A percentile compares a stretch with the other conserved stretches of the same genome.
Conservation (phyloP, 2,329 filamentous ascomycete genomes). For the Penicillium sp. region DNA sequence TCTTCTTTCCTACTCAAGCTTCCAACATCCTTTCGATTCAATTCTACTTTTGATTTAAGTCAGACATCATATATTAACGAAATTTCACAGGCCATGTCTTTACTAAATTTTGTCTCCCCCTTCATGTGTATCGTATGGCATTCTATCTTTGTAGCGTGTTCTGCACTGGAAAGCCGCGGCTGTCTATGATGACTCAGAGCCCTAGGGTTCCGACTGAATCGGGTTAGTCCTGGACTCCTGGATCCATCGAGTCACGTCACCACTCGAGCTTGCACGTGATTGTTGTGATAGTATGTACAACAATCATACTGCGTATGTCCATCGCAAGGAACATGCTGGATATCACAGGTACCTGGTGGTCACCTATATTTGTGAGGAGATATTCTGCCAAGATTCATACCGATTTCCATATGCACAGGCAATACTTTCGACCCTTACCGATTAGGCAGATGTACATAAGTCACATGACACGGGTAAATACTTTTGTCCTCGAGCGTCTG, state of each 20-base stretch:
- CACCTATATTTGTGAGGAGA: too few relatives aligned
- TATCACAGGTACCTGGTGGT: too few relatives aligned
- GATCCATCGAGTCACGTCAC: conserved; percentile 21
- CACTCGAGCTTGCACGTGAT: conserved; percentile 17
- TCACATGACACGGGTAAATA: conserved; percentile 3
- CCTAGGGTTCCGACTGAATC: conserved; percentile 22
- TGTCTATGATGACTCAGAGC: conserved; percentile 11
- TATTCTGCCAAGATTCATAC: neutral
- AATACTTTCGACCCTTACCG: conserved; percentile 18
- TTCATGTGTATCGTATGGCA: neutral
- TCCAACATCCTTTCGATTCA: neutral
- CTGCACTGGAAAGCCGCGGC: neutral
- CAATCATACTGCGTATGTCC: neutral
- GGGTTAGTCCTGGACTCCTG: conserved; percentile 18
- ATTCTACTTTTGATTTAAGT: too few relatives aligned
- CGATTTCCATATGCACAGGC: neutral
- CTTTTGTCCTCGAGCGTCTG: neutral
- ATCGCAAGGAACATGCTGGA: neutral
- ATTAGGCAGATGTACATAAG: conserved; percentile 10
- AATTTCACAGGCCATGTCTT: neutral
- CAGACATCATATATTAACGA: neutral
- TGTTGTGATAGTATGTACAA: neutral
- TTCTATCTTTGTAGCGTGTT: neutral
- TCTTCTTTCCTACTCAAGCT: neutral
- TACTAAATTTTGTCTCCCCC: neutral